Evolutionary conservation across 225 moss, liverwort and hornwort genomes (phyloP).

Genomic region (Neckera pumila): DNA sequence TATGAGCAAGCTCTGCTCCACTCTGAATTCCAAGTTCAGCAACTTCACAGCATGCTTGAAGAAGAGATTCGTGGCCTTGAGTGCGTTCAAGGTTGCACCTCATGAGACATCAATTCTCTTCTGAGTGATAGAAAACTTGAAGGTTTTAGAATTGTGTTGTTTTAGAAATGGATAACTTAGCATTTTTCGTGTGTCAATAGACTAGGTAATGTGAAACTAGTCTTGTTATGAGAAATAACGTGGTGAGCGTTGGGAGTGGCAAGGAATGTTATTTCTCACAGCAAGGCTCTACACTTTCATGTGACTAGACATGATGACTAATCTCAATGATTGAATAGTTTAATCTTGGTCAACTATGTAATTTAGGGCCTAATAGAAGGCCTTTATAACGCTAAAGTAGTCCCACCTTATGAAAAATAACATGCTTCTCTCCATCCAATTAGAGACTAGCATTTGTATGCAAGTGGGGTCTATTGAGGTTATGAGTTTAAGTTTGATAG

Average conservation of each 20-base stretch:
- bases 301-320: no score
- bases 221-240: background rate
- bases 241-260: accelerated
- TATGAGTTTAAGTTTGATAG: background rate
- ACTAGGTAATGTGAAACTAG: background rate
- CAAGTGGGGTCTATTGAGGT: background rate
- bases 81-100: background rate
- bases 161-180: background rate
- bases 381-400: background rate
- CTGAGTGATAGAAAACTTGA: background rate
- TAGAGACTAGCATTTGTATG: background rate
- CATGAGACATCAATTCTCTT: background rate
- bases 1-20: background rate
- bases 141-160: no score
- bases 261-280: background rate
- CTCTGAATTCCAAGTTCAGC: background rate
- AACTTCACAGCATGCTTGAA: background rate
- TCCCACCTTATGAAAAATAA: background rate
- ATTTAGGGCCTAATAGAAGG: background rate
- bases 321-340: background rate
- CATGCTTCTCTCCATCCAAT: background rate
- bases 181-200: background rate
- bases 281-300: background rate
- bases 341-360: background rate
- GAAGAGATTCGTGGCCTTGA: background rate